A percentile compares a stretch with the other conserved stretches of the same genome.
Conservation (phyloP, 2,329 filamentous ascomycete species). For the Drechslerella stenobrocha region DNA sequence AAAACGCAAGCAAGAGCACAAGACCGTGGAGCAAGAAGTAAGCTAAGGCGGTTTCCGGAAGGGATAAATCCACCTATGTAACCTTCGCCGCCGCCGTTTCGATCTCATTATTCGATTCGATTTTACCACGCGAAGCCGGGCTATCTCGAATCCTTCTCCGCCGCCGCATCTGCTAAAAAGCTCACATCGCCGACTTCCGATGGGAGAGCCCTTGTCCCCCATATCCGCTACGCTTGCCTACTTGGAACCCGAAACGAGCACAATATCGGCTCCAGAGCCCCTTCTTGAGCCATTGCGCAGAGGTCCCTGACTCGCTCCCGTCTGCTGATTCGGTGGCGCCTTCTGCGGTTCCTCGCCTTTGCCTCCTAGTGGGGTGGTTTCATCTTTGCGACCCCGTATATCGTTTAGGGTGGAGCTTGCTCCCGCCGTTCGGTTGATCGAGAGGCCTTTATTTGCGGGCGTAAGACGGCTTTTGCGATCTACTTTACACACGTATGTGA, state of each 20-base stretch:
- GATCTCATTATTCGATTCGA: slow-evolving; percentile 41
- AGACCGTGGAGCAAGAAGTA: slow-evolving; percentile 5
- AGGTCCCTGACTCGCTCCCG: slow-evolving; percentile 38
- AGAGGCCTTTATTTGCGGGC: slow-evolving; percentile 15
- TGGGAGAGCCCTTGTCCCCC: slow-evolving; percentile 17
- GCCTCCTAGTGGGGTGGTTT: slow-evolving; percentile 7
- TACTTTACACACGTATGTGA: no score
- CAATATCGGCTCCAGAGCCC: slow-evolving; percentile 14
- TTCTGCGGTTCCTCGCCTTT: slow-evolving; percentile 9
- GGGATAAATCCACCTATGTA: slow-evolving; percentile 7
- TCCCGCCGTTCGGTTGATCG: slow-evolving; percentile 7
- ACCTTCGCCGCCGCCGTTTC: not conserved
- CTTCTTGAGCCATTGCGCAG: slow-evolving; percentile 17
- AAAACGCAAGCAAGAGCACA: slow-evolving; percentile 6
- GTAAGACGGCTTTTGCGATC: not conserved
- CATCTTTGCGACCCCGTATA: not conserved
- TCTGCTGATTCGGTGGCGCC: slow-evolving; percentile 24
- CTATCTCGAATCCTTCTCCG: slow-evolving; percentile 7
- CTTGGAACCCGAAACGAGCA: slow-evolving; percentile 30
- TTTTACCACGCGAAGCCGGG: slow-evolving; percentile 19
- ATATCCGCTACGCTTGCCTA: slow-evolving; percentile 10
- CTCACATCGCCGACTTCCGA: slow-evolving; percentile 47
- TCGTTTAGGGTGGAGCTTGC: slow-evolving; percentile 7
- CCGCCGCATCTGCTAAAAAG: slow-evolving; percentile 12
- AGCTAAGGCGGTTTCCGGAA: not conserved